Percentiles rank a stretch among this genome's conserved stretches.
phyloP scores from a whole-genome alignment of 148 eudicot genomes.

The Camellia lanceoleosa region DNA sequence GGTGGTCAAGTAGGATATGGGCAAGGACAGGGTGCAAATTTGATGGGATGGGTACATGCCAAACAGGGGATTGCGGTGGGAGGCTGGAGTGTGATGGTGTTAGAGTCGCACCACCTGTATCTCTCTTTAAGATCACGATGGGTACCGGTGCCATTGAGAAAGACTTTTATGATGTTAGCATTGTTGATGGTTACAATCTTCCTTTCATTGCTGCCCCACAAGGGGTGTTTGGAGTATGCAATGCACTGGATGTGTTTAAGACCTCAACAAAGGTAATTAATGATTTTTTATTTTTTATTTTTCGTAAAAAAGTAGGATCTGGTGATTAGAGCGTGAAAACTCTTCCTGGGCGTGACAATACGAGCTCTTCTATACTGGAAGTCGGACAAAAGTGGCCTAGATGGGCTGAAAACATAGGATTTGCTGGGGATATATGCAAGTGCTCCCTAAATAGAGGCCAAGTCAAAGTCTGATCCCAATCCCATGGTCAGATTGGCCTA shows the following conservation, averaged over 20 bases:
- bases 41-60: constrained; percentile 63
- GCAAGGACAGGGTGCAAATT: constrained; percentile 82
- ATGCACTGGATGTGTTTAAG: constrained; percentile 74
- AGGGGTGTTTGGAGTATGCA: constrained; percentile 46
- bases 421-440: too few species aligned
- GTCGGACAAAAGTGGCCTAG: too few species aligned
- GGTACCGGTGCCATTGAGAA: constrained; percentile 44
- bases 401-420: too few species aligned
- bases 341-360: neutral
- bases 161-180: constrained; percentile 87
- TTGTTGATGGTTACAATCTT: constrained; percentile 85
- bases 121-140: constrained; percentile 80
- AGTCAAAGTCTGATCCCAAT: too few species aligned
- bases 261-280: constrained; percentile 69
- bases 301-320: too few species aligned
- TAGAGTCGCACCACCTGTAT: constrained; percentile 79
- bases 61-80: constrained; percentile 89
- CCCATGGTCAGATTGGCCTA: too few species aligned
- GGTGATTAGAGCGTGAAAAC: too few species aligned
- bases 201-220: constrained; percentile 78
- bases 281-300: neutral
- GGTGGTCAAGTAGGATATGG: constrained; percentile 90
- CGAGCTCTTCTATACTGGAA: too few species aligned
- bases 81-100: constrained; percentile 67
- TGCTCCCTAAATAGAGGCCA: too few species aligned